Evolutionary conservation across 805 yeast species (phyloP).

Genomic region (Priceomyces melissophilus): DNA sequence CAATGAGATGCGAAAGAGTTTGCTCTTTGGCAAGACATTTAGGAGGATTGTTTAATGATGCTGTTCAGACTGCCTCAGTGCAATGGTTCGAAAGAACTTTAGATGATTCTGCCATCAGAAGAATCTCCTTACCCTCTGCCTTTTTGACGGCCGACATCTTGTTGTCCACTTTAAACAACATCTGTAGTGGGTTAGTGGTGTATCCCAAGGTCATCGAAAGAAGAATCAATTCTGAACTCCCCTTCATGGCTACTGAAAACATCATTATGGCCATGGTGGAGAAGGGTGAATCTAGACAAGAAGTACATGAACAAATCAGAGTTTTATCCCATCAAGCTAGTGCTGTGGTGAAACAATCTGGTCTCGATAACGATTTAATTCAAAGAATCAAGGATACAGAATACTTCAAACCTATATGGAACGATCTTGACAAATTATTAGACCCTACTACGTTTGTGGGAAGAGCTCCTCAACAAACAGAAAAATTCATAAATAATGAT

Average conservation of each 20-base stretch:
- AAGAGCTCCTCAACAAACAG: constrained; percentile 97
- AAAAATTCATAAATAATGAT: constrained; percentile 80
- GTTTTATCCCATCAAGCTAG: constrained; percentile 97
- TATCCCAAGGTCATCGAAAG: constrained; percentile 98
- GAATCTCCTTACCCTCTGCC: constrained; percentile 95
- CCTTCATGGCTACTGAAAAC: constrained; percentile 99
- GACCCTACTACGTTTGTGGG: constrained; percentile 96
- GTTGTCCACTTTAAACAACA: constrained; percentile 83
- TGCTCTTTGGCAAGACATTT: constrained; percentile 97
- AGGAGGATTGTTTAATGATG: constrained; percentile 87
- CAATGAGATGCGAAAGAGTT: constrained; percentile 98
- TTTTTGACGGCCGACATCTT: constrained; percentile 94
- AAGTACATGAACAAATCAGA: constrained; percentile 95
- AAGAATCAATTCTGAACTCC: constrained; percentile 90
- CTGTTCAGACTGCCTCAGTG: constrained; percentile 94
- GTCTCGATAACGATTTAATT: constrained; percentile 96
- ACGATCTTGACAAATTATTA: constrained; percentile 71
- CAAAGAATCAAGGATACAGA: constrained; percentile 75
- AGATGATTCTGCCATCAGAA: constrained; percentile 96
- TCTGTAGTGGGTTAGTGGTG: constrained; percentile 92
- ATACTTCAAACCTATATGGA: constrained; percentile 88
- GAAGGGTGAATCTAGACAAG: constrained; percentile 96
- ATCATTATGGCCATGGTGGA: constrained; percentile 99
- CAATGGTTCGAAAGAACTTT: constrained; percentile 99
- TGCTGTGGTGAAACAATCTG: constrained; percentile 94